Evolutionary conservation across 805 yeast species (phyloP), one percentile per base, ranked within the genome.

Genomic region (Sugiyamaella smithiae): DNA sequence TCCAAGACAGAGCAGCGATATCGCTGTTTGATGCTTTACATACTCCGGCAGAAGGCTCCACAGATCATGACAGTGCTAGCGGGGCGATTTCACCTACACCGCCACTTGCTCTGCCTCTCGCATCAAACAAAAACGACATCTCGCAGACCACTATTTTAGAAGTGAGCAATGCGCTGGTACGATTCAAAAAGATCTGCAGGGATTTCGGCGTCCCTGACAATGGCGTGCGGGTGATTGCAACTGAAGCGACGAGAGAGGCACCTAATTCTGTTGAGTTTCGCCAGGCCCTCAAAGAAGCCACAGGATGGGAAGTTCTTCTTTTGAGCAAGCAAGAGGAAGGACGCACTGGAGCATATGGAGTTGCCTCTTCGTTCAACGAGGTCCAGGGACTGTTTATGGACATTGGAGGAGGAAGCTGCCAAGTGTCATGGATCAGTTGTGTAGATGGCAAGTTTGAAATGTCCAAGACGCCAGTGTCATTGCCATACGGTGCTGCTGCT

Each of bases 401-500:
- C 59, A 68, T 85, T 43, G 88, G 89, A 5, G 88, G 88, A 25
- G 87, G 87, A 0, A 74, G 81, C 5, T 74, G 83, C 1, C 88
- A 82, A 54, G 57, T 85, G 31, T 81, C 85, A 35, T 85, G 91
- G 89, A 78, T 84, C 16, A 71, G 72, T 50, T 76, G 82, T 33
- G 65, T 67, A 24, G 71, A 73, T 43, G 88, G 88, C 4, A 75
- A 74, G 49, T 72, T 83, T 23, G 67, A 67, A 48, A 73, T 78
- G 54, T 78, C 84, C 24, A 68, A 72, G 5, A 72, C 71, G 12
- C 85, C 88, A 0, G 80, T 81, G 2, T 77, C 83, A 1, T 65
- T 84, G 40, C 89, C 89, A 0, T 85, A 80, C 60, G 91, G 91
- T 16, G 85, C 88, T 1, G 87, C 85, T 23, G 82, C 83, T 1